Base-by-base conservation (phyloP, 1,284 basidiomycete genomes). In the Cryptococcus amylolentus region DNA sequence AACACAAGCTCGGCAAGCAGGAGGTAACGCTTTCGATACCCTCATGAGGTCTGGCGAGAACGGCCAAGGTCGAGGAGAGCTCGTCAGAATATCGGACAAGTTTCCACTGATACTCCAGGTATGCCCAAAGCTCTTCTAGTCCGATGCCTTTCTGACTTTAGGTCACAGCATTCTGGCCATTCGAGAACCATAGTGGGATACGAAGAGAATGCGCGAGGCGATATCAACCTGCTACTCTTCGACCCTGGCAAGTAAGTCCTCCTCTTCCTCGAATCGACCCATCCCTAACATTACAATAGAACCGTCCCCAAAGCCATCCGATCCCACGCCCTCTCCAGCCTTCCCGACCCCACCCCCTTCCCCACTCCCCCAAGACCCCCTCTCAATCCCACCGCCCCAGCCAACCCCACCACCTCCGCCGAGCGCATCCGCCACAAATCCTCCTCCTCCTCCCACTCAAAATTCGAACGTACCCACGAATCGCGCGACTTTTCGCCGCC, bases 171-270 rank as follows among this genome's bases (percentile, higher is more conserved):
- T 65, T 71, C 81, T 4, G 89, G 90, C 0, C 91, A 94, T 76
- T 93, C 91, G 14, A 78, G 88, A n/a, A 87, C 86, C 1, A 84
- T 94, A 14, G 81, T 93, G 2, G 91, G 91, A 1, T 91, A 87
- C 65, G 89, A 93, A 69, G 75, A 85, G 40, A 80, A 77, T 31
- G 81, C 80, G 60, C 79, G 79, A 20, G 86, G 85, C 6, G 75
- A 79, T 13, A 79, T 83, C 41, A 86, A 84, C 62, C 79, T 94
- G 2, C 78, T 93, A 10, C 78, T 84, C 9, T 89, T 91, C 60
- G 89, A 93, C 77, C 88, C 90, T 12, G 84, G 84, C n/a, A 80
- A 71, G 89, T 89, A 61, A 62, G 82, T 61, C 31, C 27, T 18
- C 38, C 16, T 38, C 31, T 31, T 51, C 49, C 41, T 49, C 27